Percentiles rank a stretch among this genome's conserved stretches.
Conservation (phyloP, 2,329 filamentous ascomycete genomes). For the Fusarium anthophilum region DNA sequence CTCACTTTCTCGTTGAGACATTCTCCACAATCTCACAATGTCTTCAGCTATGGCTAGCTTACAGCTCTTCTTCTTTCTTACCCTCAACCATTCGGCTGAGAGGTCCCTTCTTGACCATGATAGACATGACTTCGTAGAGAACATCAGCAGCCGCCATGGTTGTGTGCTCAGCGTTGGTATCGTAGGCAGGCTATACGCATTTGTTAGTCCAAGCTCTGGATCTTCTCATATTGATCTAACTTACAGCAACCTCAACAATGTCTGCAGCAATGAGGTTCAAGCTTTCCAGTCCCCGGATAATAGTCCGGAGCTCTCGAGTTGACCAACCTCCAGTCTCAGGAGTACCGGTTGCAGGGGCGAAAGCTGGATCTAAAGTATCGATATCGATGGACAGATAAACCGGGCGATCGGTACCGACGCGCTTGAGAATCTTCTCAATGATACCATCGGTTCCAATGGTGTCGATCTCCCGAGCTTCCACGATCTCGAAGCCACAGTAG, state of each 20-base stretch:
- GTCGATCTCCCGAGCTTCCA: constrained; percentile 68
- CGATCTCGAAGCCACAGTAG: constrained; percentile 83
- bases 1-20: too few relatives aligned
- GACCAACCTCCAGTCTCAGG: constrained; percentile 82
- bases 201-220: background rate
- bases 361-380: constrained; percentile 84
- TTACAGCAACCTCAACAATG: constrained; percentile 71
- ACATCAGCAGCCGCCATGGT: constrained; percentile 78
- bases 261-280: constrained; percentile 76
- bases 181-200: constrained; percentile 67
- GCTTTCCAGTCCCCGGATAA: constrained; percentile 73
- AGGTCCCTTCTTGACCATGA: constrained; percentile 84
- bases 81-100: constrained; percentile 59
- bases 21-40: too few relatives aligned
- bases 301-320: constrained; percentile 76
- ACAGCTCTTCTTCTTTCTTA: constrained; percentile 15
- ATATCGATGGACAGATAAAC: constrained; percentile 88
- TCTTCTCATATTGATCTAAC: background rate
- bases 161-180: constrained; percentile 76
- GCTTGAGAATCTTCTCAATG: constrained; percentile 78
- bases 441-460: constrained; percentile 71
- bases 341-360: constrained; percentile 78
- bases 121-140: constrained; percentile 80
- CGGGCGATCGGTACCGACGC: constrained; percentile 77
- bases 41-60: too few relatives aligned